Percentiles rank a stretch among this genome's conserved stretches.
Conservation (phyloP, 1,284 basidiomycete genomes). For the Naganishia sp. region DNA sequence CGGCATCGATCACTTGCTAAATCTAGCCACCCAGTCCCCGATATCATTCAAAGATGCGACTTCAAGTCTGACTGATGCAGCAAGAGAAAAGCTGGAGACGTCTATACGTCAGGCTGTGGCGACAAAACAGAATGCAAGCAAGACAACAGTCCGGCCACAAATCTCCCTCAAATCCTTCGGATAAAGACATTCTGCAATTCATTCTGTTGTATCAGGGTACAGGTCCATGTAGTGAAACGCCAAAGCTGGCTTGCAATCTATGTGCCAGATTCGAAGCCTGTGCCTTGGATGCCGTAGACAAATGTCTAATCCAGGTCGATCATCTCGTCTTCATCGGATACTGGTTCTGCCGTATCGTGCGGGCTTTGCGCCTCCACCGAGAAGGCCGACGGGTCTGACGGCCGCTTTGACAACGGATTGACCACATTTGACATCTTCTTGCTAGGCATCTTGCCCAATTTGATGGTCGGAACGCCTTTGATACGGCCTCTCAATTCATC, state of each 20-base stretch:
- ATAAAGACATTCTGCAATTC: conserved; percentile 30
- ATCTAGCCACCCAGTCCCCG: conserved; percentile 73
- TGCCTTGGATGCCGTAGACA: background rate
- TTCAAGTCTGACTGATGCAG: conserved; percentile 63
- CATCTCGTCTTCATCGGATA: conserved; percentile 10
- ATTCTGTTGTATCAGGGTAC: background rate
- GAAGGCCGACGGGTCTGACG: too few relatives aligned
- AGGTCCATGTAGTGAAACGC: background rate
- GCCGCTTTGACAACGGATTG: background rate
- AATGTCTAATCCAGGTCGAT: conserved; percentile 9
- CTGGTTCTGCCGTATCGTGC: background rate
- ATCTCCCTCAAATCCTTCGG: conserved; percentile 75
- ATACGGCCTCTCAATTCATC: conserved; percentile 11
- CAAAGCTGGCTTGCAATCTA: background rate
- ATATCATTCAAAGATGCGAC: conserved; percentile 84
- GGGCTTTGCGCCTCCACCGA: too few relatives aligned
- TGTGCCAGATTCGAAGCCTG: background rate
- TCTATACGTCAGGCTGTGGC: conserved; percentile 76
- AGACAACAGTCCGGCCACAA: conserved; percentile 62
- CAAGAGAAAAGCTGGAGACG: conserved; percentile 69
- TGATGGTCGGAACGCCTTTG: background rate
- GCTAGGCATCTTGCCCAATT: conserved; percentile 12
- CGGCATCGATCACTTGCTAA: conserved; percentile 72
- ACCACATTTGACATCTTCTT: conserved; percentile 14
- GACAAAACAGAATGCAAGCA: conserved; percentile 48